A percentile compares a stretch with the other conserved stretches of the same genome.
Evolutionary conservation across 805 yeast genomes (phyloP).

Genomic region (Jamesozyma gamospora): DNA sequence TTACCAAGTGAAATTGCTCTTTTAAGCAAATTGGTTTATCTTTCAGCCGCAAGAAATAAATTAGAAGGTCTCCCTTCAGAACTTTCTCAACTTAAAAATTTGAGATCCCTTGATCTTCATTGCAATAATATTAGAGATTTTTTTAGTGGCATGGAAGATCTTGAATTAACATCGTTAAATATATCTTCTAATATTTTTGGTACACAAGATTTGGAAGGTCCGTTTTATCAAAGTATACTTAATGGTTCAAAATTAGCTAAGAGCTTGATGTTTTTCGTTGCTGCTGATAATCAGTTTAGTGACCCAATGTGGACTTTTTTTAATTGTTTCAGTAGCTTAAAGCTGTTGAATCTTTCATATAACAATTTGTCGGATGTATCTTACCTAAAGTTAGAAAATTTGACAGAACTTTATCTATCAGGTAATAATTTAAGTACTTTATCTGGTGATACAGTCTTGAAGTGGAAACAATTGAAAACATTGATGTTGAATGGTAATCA

Average conservation of each 20-base stretch:
- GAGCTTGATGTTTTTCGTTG: conserved; percentile 45
- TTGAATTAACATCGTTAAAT: conserved; percentile 53
- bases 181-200: conserved; percentile 64
- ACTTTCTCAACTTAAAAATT: conserved; percentile 47
- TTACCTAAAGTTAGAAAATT: conserved; percentile 46
- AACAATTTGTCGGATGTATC: conserved; percentile 81
- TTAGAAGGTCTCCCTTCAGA: conserved; percentile 59
- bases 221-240: conserved; percentile 40
- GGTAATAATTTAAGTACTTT: conserved; percentile 74
- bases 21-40: conserved; percentile 47
- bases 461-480: conserved; percentile 46
- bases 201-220: conserved; percentile 5
- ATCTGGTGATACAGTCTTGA: conserved; percentile 75
- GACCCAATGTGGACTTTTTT: conserved; percentile 69
- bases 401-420: conserved; percentile 62
- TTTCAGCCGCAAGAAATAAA: conserved; percentile 69
- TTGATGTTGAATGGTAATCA: conserved; percentile 75
- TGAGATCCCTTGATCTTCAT: conserved; percentile 69
- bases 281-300: conserved; percentile 75
- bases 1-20: conserved; percentile 61
- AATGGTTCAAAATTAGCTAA: conserved; percentile 32
- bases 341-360: conserved; percentile 65
- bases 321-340: conserved; percentile 47
- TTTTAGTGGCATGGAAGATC: conserved; percentile 57
- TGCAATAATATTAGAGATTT: conserved; percentile 68